A percentile compares a stretch with the other conserved stretches of the same genome.
phyloP scores from a whole-genome alignment of 352 stramenopile genomes.

The Pythium guiyangense region DNA sequence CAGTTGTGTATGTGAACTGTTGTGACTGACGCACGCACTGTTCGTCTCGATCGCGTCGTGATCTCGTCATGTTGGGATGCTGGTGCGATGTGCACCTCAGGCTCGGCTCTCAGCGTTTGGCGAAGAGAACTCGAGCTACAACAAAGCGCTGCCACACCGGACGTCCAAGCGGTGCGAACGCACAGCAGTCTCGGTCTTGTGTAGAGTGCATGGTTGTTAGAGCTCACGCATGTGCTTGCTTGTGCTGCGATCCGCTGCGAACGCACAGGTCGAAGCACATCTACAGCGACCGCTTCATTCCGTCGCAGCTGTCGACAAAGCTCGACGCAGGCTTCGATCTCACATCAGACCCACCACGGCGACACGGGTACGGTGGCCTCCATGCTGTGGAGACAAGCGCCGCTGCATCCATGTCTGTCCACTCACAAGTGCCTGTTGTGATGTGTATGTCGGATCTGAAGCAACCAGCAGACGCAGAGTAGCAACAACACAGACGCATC shows the following conservation, averaged over 20 bases:
- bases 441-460: not conserved
- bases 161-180: conserved; percentile 39
- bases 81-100: conserved; percentile 2
- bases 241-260: not conserved
- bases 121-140: conserved; percentile 27
- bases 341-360: conserved; percentile 35
- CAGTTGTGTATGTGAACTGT: too few species aligned
- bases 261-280: conserved; percentile 60
- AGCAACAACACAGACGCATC: conserved; percentile 10
- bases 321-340: conserved; percentile 73
- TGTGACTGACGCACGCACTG: not conserved
- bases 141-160: conserved; percentile 35
- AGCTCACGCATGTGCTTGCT: not conserved
- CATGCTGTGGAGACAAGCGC: too few species aligned
- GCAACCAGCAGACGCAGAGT: conserved; percentile 12
- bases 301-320: conserved; percentile 63
- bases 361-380: conserved; percentile 12
- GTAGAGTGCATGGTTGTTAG: too few species aligned
- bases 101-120: conserved; percentile 22
- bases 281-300: conserved; percentile 88
- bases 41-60: too few species aligned
- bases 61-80: not conserved
- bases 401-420: too few species aligned
- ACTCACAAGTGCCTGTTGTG: not conserved
- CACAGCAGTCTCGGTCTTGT: not conserved